phyloP scores from a whole-genome alignment of 768 basidiomycete species.

The Neoboletus magnificus region DNA sequence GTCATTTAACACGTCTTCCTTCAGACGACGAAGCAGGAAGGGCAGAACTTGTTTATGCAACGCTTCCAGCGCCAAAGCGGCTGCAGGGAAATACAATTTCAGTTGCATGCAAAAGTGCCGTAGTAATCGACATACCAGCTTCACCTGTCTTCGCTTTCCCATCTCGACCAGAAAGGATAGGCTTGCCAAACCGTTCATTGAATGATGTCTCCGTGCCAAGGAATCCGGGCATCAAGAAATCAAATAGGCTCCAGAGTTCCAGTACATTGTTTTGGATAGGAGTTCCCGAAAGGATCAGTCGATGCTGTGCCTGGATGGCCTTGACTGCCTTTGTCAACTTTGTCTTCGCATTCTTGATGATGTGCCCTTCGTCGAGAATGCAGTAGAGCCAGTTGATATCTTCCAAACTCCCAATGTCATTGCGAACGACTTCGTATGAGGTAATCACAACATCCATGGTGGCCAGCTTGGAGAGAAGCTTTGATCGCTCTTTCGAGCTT shows the following conservation, averaged over 20 bases:
- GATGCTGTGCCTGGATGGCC: slow-evolving; percentile 82
- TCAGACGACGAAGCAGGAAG: slow-evolving; percentile 91
- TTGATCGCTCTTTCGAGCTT: slow-evolving; percentile 74
- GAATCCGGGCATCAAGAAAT: slow-evolving; percentile 99
- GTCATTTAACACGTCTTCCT: slow-evolving; percentile 95
- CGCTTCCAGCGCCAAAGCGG: slow-evolving; percentile 90
- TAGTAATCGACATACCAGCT: slow-evolving; percentile 63
- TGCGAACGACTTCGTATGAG: slow-evolving; percentile 96
- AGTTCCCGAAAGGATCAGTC: slow-evolving; percentile 92
- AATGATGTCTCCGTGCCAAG: slow-evolving; percentile 93
- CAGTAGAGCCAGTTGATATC: slow-evolving; percentile 89
- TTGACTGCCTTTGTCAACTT: slow-evolving; percentile 98
- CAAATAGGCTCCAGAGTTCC: slow-evolving; percentile 97
- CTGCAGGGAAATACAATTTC: slow-evolving; percentile 40
- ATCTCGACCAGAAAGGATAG: slow-evolving; percentile 91
- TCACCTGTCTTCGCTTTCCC: slow-evolving; percentile 94
- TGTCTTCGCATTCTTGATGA: slow-evolving; percentile 98
- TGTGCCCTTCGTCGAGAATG: slow-evolving; percentile 96
- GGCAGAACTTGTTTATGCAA: slow-evolving; percentile 99
- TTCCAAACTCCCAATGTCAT: slow-evolving; percentile 79
- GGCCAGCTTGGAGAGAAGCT: slow-evolving; percentile 60
- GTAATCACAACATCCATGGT: slow-evolving; percentile 91
- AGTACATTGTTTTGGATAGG: slow-evolving; percentile 99
- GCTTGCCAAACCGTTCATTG: slow-evolving; percentile 94
- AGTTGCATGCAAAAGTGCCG: background rate